Conservation (phyloP, 306 rosid genomes). For the Quercus dentata region DNA sequence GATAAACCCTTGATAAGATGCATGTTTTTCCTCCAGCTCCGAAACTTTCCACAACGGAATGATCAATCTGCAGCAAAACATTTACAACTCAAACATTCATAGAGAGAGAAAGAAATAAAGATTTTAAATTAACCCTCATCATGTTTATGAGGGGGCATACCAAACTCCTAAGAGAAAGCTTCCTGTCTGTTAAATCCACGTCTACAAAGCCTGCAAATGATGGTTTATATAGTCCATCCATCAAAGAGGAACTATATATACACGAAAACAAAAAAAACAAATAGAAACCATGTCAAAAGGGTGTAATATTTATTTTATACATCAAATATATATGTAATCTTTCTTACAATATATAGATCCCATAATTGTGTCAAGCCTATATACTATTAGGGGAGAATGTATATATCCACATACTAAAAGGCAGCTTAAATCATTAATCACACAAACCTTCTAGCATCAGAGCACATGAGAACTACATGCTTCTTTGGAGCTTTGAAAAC, state of each 20-base stretch:
- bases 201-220: constrained; percentile 76
- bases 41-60: constrained; percentile 79
- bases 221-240: constrained; percentile 48
- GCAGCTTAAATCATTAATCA: not conserved
- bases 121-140: too few species aligned
- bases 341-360: too few species aligned
- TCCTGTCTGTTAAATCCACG: constrained; percentile 42
- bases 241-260: constrained; percentile 53
- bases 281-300: not conserved
- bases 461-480: constrained; percentile 76
- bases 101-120: too few species aligned
- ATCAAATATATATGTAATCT: not conserved
- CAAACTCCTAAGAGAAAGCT: constrained; percentile 69
- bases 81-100: not conserved
- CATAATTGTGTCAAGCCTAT: too few species aligned
- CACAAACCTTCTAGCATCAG: constrained; percentile 74
- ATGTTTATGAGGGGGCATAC: constrained; percentile 27
- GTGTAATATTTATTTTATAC: not conserved
- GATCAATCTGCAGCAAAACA: constrained; percentile 63
- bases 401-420: not conserved
- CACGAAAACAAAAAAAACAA: not conserved
- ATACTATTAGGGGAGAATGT: too few species aligned
- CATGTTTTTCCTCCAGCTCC: constrained; percentile 76
- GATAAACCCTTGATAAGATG: constrained; percentile 85
- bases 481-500: constrained; percentile 54